Conservation (phyloP, 2,329 filamentous ascomycete genomes). For the Sporothrix pseudoabietina region DNA sequence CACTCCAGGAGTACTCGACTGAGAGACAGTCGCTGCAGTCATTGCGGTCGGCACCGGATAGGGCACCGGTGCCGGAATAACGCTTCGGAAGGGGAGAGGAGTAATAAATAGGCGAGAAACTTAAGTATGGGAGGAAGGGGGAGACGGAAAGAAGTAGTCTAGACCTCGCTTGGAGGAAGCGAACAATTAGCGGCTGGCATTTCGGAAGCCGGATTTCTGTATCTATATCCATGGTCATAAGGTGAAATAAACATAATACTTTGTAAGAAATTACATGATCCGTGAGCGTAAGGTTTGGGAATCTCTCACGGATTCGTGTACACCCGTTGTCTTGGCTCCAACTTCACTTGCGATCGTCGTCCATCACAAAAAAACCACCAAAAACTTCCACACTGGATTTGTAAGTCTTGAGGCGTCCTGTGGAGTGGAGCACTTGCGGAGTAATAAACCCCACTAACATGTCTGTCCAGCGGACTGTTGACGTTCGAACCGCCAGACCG, state of each 20-base stretch:
- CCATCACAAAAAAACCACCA: background rate
- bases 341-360: background rate
- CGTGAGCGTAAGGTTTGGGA: background rate
- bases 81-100: too few relatives aligned
- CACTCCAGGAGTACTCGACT: slow-evolving; percentile 28
- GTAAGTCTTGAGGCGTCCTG: background rate
- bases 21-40: slow-evolving; percentile 28
- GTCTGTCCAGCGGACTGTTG: background rate
- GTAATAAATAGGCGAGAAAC: background rate
- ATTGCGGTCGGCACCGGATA: slow-evolving; percentile 1
- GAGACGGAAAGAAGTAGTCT: background rate
- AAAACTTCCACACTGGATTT: background rate
- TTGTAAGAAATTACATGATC: too few relatives aligned
- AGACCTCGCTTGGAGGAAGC: background rate
- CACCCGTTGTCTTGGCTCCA: background rate
- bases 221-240: background rate
- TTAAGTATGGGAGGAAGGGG: background rate
- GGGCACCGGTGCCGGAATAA: slow-evolving; percentile 12
- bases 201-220: slow-evolving; percentile 13
- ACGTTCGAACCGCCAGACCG: background rate
- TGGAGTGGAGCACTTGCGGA: slow-evolving; percentile 1
- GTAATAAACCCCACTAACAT: slow-evolving; percentile 13
- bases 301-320: slow-evolving; percentile 12
- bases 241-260: background rate
- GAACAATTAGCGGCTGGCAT: background rate